Conservation (phyloP, 2,329 filamentous ascomycete species). For the Purpureocillium takamizusanense region DNA sequence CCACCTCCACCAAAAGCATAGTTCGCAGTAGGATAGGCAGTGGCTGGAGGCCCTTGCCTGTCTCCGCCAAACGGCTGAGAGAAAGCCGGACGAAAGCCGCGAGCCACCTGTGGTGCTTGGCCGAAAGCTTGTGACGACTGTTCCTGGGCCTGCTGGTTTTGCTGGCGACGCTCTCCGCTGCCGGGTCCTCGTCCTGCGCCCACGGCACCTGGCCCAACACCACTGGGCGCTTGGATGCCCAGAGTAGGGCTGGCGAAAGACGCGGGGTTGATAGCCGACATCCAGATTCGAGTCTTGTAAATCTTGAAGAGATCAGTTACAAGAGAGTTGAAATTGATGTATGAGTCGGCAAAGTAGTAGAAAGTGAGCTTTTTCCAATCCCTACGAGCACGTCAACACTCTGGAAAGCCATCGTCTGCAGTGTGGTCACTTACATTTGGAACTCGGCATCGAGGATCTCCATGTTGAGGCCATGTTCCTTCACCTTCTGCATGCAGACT, state of each 20-base stretch:
- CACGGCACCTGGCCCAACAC: conserved; percentile 58
- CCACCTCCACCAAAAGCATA: conserved; percentile 24
- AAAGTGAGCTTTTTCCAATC: conserved; percentile 99
- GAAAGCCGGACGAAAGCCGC: conserved; percentile 33
- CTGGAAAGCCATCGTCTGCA: not conserved
- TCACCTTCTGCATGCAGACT: conserved; percentile 92
- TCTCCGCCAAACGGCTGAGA: conserved; percentile 32
- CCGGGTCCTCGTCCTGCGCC: conserved; percentile 40
- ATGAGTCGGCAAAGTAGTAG: conserved; percentile 96
- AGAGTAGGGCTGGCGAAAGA: conserved; percentile 78
- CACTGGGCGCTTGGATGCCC: conserved; percentile 60
- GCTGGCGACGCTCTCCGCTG: conserved; percentile 35
- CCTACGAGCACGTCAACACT: conserved; percentile 38
- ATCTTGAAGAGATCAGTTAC: conserved; percentile 98
- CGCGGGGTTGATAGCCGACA: conserved; percentile 97
- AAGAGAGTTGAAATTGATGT: conserved; percentile 98
- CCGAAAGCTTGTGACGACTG: conserved; percentile 25
- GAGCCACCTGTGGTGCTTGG: conserved; percentile 25
- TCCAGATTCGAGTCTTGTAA: conserved; percentile 99
- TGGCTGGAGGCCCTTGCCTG: conserved; percentile 25
- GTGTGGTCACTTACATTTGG: conserved; percentile 66
- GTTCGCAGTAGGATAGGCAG: conserved; percentile 24
- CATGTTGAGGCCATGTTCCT: conserved; percentile 92
- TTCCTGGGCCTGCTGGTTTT: conserved; percentile 29
- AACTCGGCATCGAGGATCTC: conserved; percentile 98